Base-by-base conservation (phyloP, 257 asterid genomes). In the Striga asiatica region DNA sequence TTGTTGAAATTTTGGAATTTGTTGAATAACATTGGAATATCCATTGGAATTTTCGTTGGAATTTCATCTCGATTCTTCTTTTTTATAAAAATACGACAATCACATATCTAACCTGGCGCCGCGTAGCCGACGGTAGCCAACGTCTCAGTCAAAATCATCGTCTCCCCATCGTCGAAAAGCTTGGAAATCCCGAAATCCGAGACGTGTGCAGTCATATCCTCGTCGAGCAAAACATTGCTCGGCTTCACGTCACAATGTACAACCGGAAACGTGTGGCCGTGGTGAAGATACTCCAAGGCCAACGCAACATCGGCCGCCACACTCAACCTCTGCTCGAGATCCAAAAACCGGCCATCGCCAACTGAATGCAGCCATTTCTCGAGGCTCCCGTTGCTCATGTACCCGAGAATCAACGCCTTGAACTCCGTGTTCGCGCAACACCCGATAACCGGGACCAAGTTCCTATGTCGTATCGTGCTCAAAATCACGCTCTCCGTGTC, bases 81-180 rank as follows among this genome's bases (percentile, higher is more conserved):
- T n/a, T n/a, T n/a, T n/a, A n/a, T n/a, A n/a, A n/a, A n/a, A n/a
- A n/a, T n/a, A n/a, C n/a, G n/a, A n/a, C n/a, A n/a, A n/a, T n/a
- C n/a, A n/a, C n/a, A n/a, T n/a, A n/a, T n/a, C n/a, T n/a, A n/a
- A 46, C 52, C 52, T 47, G 53, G 53, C 21, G 29, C 53, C 3
- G 28, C 28, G 5, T 47, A 47, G 0, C 53, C 53, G 6, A 47
- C 10, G 11, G 53, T 47, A 2, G 53, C 53, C 8, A 47, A 2
- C 28, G 53, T 47, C 10, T 20, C 4, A 1, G 53, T 47, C 28
- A 19, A 29, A 11, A 47, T 47, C 14, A 22, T 47, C 4, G 29
- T 47, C 53, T 47, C 53, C 7, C 53, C 53, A 3, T 47, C 53
- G 7, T 22, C 53, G 2, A 47, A 21, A 20, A 47, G 29, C 17